phyloP scores from a whole-genome alignment of 169 alveolate species.

The Plasmodium cynomolgi region DNA sequence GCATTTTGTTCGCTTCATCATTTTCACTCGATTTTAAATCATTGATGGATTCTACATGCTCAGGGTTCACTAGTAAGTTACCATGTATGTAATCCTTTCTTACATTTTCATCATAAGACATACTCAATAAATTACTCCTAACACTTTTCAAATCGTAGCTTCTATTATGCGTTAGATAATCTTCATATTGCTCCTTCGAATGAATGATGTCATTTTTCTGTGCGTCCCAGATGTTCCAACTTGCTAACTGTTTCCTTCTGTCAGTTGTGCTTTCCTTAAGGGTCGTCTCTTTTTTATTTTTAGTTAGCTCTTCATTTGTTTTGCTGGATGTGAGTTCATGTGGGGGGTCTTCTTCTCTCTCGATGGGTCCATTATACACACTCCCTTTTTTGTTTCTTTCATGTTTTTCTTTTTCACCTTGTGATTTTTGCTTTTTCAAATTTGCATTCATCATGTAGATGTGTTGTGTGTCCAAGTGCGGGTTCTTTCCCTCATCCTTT shows the following conservation, averaged over 20 bases:
- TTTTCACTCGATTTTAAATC: background rate
- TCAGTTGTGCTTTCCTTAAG: background rate
- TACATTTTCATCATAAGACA: background rate
- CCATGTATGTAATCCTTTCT: background rate
- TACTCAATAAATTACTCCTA: background rate
- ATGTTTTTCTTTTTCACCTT: background rate
- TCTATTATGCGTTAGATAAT: background rate
- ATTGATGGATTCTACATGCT: background rate
- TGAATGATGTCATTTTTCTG: background rate
- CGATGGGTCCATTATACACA: background rate
- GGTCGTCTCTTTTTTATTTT: background rate
- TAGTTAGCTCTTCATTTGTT: background rate
- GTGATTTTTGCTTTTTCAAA: background rate
- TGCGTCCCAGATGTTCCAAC: background rate
- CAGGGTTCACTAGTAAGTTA: background rate
- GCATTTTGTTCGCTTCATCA: background rate
- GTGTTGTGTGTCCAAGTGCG: background rate
- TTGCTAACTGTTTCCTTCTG: background rate
- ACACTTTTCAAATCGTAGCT: background rate
- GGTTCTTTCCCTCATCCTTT: background rate
- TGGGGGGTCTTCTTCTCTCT: no score
- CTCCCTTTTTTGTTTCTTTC: background rate
- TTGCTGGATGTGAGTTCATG: background rate
- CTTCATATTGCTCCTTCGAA: background rate
- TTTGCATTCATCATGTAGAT: background rate